phyloP scores from a whole-genome alignment of 495 filamentous ascomycete species.

The Aspergillus incahuasiensis region DNA sequence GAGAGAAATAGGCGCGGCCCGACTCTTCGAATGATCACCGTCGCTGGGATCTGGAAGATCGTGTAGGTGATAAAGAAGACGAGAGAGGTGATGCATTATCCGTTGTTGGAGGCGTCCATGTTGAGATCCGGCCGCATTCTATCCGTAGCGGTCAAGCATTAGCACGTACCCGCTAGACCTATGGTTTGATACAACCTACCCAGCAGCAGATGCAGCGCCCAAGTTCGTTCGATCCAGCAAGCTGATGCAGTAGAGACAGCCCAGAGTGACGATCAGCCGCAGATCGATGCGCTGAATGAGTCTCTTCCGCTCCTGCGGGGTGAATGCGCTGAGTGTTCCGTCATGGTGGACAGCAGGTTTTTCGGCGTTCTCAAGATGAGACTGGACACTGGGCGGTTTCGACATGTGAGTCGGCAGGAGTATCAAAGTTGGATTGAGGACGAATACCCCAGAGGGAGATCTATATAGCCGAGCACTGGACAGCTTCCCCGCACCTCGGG shows the following conservation, averaged over 20 bases:
- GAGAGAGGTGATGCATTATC: not conserved
- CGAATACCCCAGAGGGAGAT: not conserved
- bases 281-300: not conserved
- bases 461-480: not conserved
- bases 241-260: not conserved
- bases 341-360: not conserved
- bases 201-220: not conserved
- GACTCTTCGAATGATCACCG: not conserved
- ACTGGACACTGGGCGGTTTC: not conserved
- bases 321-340: not conserved
- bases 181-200: no score
- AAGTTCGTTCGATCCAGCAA: not conserved
- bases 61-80: slow-evolving; percentile 3
- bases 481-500: not conserved
- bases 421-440: no score
- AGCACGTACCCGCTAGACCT: no score
- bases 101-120: not conserved
- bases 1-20: not conserved
- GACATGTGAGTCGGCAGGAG: no score
- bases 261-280: not conserved
- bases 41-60: not conserved
- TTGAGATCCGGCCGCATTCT: not conserved
- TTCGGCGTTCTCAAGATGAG: not conserved
- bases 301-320: not conserved
- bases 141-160: no score